Conservation (phyloP, 495 filamentous ascomycete genomes). For the Annulohypoxylon nitens region DNA sequence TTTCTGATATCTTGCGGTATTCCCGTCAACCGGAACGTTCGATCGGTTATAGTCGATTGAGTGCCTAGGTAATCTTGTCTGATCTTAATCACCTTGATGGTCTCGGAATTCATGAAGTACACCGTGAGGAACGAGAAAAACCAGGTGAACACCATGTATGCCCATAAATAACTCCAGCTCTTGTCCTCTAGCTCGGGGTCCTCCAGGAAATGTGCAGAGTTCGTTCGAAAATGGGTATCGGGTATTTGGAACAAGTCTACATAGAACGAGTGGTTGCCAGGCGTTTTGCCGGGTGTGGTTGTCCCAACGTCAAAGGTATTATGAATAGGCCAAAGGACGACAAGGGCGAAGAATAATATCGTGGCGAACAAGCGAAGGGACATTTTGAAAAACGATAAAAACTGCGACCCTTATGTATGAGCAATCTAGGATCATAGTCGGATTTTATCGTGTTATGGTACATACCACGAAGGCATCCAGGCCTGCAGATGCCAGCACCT, state of each 20-base stretch:
- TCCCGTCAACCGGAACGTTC: slow-evolving; percentile 90
- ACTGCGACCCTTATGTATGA: slow-evolving; percentile 62
- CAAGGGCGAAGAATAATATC: slow-evolving; percentile 82
- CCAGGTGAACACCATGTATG: slow-evolving; percentile 91
- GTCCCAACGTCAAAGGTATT: slow-evolving; percentile 63
- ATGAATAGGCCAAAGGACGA: slow-evolving; percentile 88
- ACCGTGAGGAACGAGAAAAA: slow-evolving; percentile 85
- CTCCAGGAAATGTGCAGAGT: slow-evolving; percentile 1
- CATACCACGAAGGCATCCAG: slow-evolving; percentile 94
- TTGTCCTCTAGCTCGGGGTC: slow-evolving; percentile 46
- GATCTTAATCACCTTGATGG: slow-evolving; percentile 82
- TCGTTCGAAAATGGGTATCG: not conserved
- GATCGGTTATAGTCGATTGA: slow-evolving; percentile 93
- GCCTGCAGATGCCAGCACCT: slow-evolving; percentile 90
- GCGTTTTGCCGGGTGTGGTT: slow-evolving; percentile 19
- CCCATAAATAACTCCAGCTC: slow-evolving; percentile 80
- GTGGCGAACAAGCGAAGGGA: slow-evolving; percentile 83
- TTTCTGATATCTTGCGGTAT: slow-evolving; percentile 84
- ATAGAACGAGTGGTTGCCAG: slow-evolving; percentile 13
- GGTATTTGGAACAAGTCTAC: slow-evolving; percentile 21
- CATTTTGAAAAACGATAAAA: slow-evolving; percentile 94
- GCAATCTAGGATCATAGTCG: slow-evolving; percentile 8
- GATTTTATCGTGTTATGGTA: slow-evolving; percentile 27
- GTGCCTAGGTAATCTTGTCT: slow-evolving; percentile 93
- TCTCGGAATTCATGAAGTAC: slow-evolving; percentile 86